A percentile compares a stretch with the other conserved stretches of the same genome.
phyloP scores from a whole-genome alignment of 805 yeast genomes.

The Monosporozyma servazzii region DNA sequence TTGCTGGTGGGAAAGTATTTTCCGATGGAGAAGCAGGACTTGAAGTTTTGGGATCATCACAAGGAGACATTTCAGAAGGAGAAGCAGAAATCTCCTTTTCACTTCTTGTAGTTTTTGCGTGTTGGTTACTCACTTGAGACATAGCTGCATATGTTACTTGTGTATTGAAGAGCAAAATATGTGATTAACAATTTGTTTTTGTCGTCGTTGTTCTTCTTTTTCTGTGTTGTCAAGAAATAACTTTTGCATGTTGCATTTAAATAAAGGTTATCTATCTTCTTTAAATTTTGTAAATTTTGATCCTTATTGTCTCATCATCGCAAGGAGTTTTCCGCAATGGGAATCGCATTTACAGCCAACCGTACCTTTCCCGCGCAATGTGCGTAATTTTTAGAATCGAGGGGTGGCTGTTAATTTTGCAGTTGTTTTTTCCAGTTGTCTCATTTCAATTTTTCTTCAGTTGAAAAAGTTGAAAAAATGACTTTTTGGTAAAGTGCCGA shows the following conservation, averaged over 20 bases:
- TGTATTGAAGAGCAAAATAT: not conserved
- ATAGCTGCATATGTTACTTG: not conserved
- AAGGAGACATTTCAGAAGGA: not conserved
- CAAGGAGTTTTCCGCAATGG: not conserved
- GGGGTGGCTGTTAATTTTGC: no score
- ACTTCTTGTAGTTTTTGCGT: not conserved
- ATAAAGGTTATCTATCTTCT: not conserved
- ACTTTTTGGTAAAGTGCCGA: no score
- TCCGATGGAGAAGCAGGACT: not conserved
- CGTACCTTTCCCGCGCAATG: not conserved
- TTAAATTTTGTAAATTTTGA: not conserved
- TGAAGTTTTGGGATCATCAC: not conserved
- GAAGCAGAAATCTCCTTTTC: not conserved
- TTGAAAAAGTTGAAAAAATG: no score
- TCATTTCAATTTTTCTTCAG: no score
- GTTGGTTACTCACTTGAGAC: not conserved
- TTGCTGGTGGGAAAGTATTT: not conserved
- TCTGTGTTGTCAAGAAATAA: not conserved
- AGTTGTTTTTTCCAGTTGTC: no score
- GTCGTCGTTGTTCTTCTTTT: not conserved
- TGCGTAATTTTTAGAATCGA: not conserved
- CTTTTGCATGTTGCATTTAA: not conserved
- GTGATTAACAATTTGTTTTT: no score
- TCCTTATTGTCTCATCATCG: not conserved
- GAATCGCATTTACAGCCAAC: no score